Evolutionary conservation across 2,329 filamentous ascomycete genomes (phyloP).

Genomic region (Fusarium robinianum): DNA sequence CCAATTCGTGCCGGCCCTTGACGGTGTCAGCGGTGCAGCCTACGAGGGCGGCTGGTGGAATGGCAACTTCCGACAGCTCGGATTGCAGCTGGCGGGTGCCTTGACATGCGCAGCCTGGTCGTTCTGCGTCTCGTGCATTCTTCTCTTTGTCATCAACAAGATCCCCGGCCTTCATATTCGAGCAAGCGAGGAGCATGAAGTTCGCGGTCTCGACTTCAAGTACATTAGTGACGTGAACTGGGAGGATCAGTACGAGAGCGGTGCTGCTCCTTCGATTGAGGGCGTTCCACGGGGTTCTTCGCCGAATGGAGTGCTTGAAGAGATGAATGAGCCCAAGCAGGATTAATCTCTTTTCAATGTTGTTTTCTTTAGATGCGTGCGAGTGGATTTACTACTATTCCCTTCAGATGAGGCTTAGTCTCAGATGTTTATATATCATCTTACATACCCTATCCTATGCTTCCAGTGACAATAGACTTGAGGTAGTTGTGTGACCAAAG

Average conservation of each 20-base stretch:
- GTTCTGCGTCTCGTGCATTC: conserved; percentile 55
- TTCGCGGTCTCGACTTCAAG: conserved; percentile 53
- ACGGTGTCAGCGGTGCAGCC: conserved; percentile 50
- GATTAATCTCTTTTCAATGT: no score
- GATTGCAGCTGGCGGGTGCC: conserved; percentile 61
- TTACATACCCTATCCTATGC: no score
- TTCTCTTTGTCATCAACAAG: conserved; percentile 60
- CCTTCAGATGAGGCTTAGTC: no score
- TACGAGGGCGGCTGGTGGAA: conserved; percentile 57
- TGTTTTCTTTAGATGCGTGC: no score
- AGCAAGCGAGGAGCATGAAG: conserved; percentile 58
- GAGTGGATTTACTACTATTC: no score
- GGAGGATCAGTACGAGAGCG: conserved; percentile 28
- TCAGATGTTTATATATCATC: no score
- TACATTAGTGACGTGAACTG: conserved; percentile 38
- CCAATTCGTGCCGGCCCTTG: conserved; percentile 53
- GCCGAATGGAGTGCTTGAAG: conserved; percentile 4
- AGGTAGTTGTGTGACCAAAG: no score
- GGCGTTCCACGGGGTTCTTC: conserved; percentile 18
- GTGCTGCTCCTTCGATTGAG: conserved; percentile 23
- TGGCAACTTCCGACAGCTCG: conserved; percentile 58
- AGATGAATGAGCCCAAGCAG: conserved; percentile 18
- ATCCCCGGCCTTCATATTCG: conserved; percentile 62
- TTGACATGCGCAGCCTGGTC: conserved; percentile 59
- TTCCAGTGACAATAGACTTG: no score